phyloP scores from a whole-genome alignment of 257 asterid species.

The Hygrophila difformis region DNA sequence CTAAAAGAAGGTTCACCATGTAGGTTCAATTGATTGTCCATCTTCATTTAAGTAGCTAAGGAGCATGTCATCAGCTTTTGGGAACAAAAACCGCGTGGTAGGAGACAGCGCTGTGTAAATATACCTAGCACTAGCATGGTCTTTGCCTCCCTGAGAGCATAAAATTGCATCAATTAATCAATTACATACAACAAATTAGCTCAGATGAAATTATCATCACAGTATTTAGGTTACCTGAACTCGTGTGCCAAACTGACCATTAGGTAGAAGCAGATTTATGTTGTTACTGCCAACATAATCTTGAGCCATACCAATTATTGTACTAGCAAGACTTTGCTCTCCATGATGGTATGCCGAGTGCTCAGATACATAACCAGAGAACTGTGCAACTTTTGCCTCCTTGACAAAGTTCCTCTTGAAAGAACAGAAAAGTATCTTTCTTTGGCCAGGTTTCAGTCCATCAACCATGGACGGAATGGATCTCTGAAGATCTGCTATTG shows the following conservation, averaged over 20 bases:
- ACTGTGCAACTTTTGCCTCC: constrained; percentile 95
- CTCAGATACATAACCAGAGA: constrained; percentile 95
- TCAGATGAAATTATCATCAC: background rate
- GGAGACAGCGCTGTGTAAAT: constrained; percentile 65
- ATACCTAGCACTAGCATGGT: constrained; percentile 94
- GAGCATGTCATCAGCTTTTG: constrained; percentile 76
- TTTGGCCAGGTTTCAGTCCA: constrained; percentile 97
- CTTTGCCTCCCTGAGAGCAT: constrained; percentile 84
- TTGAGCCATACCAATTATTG: constrained; percentile 98
- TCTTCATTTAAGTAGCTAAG: constrained; percentile 86
- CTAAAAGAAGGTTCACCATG: constrained; percentile 43
- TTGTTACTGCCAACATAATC: constrained; percentile 91
- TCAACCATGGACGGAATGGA: constrained; percentile 99
- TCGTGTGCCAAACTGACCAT: constrained; percentile 96
- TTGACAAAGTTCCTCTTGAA: constrained; percentile 78
- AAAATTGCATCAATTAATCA: too few relatives aligned
- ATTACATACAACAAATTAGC: background rate
- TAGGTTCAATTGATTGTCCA: constrained; percentile 87
- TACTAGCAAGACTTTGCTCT: constrained; percentile 86
- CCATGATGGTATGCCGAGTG: constrained; percentile 99
- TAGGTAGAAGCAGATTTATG: constrained; percentile 78
- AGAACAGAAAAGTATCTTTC: constrained; percentile 88
- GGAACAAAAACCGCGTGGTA: constrained; percentile 67
- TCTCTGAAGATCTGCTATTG: constrained; percentile 92
- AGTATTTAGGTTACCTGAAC: constrained; percentile 44